Evolutionary conservation across 148 eudicot species (phyloP).

Genomic region (Cornus suecica): DNA sequence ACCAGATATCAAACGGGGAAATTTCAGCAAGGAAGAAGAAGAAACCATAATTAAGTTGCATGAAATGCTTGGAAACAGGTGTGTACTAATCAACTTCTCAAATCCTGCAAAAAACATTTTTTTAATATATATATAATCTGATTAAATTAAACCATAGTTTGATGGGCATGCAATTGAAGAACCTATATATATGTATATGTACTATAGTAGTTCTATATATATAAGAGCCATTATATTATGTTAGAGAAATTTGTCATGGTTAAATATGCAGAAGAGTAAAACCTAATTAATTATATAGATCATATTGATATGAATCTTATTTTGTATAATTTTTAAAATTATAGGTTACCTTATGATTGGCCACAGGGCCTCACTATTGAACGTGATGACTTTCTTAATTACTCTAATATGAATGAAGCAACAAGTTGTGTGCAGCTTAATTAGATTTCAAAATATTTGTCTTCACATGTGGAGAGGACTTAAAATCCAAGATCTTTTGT

Average conservation of each 20-base stretch:
- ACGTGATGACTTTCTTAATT: not conserved
- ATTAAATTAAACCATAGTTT: no score
- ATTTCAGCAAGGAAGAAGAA: conserved; percentile 66
- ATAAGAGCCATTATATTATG: no score
- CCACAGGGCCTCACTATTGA: not conserved
- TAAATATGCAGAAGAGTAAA: not conserved
- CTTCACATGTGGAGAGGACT: not conserved
- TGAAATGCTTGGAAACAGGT: conserved; percentile 76
- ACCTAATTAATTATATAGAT: not conserved
- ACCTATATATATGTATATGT: no score
- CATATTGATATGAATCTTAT: no score
- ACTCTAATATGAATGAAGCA: not conserved
- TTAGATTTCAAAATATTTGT: not conserved
- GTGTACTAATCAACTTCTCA: not conserved
- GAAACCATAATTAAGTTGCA: conserved; percentile 62
- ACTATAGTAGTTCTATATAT: no score
- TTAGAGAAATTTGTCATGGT: no score
- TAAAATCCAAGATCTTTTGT: no score
- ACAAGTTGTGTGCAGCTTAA: not conserved
- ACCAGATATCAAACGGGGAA: conserved; percentile 78
- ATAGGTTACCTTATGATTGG: no score
- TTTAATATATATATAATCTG: not conserved
- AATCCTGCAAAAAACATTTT: not conserved
- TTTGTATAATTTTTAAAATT: no score
- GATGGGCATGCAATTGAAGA: no score